Conservation (phyloP, 2,329 filamentous ascomycete genomes). For the Helotiales sp. region DNA sequence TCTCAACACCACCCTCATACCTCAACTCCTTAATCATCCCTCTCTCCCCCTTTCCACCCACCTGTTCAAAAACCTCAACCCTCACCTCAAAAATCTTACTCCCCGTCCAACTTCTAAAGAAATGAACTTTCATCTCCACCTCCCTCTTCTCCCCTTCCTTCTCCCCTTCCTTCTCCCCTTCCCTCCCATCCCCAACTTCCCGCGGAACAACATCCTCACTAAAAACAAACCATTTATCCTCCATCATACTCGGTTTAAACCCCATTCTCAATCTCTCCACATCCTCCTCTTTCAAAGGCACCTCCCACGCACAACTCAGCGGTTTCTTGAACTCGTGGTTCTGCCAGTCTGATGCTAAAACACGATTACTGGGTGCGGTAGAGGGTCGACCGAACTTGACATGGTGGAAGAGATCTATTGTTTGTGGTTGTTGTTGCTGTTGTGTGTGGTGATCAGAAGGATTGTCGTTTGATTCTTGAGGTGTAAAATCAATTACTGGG, state of each 20-base stretch:
- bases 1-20: slow-evolving; percentile 4
- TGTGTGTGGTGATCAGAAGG: no score
- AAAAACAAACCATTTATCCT: slow-evolving; percentile 19
- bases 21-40: slow-evolving; percentile 1
- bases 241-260: slow-evolving; percentile 12
- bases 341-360: not conserved
- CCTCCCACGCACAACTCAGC: not conserved
- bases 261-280: not conserved
- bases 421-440: not conserved
- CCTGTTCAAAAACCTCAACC: no score
- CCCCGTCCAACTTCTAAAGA: slow-evolving; percentile 12
- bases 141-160: not conserved
- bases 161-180: not conserved
- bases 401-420: not conserved
- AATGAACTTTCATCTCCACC: not conserved
- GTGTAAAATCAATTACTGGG: not conserved
- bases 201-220: not conserved
- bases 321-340: not conserved
- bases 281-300: not conserved
- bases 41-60: not conserved
- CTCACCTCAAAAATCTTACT: slow-evolving; percentile 6
- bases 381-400: not conserved
- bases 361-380: not conserved
- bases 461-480: not conserved
- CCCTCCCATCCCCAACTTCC: not conserved